Conservation (phyloP, 2,329 filamentous ascomycete genomes). For the Pseudogymnoascus sp. region DNA sequence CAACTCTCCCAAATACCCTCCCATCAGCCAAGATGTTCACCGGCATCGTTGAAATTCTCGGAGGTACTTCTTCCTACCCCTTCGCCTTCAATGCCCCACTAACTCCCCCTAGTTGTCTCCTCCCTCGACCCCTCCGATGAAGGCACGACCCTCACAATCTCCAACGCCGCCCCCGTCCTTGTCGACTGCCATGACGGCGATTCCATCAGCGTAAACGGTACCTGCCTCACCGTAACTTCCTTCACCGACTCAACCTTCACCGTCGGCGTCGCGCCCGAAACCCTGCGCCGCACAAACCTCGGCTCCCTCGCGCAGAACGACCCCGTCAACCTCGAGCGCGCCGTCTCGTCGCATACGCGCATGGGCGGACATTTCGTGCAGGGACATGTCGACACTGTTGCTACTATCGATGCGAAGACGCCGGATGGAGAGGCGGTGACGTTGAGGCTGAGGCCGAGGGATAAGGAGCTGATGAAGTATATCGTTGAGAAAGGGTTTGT, state of each 20-base stretch:
- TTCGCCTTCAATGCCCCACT: conserved; percentile 28
- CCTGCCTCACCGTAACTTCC: conserved; percentile 85
- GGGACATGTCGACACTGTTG: conserved; percentile 89
- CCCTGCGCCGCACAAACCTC: conserved; percentile 91
- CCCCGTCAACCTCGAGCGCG: conserved; percentile 85
- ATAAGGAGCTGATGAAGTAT: conserved; percentile 66
- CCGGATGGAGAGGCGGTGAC: conserved; percentile 87
- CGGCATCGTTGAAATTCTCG: conserved; percentile 85
- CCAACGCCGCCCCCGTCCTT: conserved; percentile 63
- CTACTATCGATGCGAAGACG: conserved; percentile 61
- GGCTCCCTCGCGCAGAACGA: conserved; percentile 59
- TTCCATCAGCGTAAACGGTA: conserved; percentile 83
- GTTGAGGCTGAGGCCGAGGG: conserved; percentile 69
- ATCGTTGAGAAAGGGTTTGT: conserved; percentile 96
- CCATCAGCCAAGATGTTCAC: conserved; percentile 66
- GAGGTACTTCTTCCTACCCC: conserved; percentile 55
- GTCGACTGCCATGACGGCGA: conserved; percentile 79
- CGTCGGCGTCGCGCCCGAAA: conserved; percentile 91
- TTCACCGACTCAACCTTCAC: conserved; percentile 63
- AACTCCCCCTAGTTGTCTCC: conserved; percentile 59
- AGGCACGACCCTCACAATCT: conserved; percentile 85
- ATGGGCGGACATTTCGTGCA: conserved; percentile 99
- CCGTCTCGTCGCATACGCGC: conserved; percentile 80
- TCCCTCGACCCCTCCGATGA: conserved; percentile 72
- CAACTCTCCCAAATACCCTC: neutral